Evolutionary conservation across 352 stramenopile species (phyloP).

Genomic region (Pythium sp.): DNA sequence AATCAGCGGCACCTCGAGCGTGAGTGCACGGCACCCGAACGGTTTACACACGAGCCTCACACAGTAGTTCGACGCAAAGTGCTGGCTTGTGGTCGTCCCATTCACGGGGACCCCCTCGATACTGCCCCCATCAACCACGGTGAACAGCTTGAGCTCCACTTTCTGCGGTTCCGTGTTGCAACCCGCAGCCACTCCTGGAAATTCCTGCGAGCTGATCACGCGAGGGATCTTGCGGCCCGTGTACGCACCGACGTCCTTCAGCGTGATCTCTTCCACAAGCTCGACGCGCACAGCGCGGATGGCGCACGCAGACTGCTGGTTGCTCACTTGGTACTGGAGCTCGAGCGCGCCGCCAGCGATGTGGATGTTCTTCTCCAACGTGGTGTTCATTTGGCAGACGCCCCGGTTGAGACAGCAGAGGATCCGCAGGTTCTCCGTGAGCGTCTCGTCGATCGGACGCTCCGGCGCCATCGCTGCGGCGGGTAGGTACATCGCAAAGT

Average conservation of each 20-base stretch:
- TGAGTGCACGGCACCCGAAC: conserved; percentile 5
- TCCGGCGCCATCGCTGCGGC: neutral
- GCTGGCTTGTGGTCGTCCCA: conserved; percentile 10
- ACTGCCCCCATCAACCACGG: neutral
- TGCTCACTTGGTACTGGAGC: conserved; percentile 14
- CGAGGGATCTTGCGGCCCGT: conserved; percentile 4
- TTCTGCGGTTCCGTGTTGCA: conserved; percentile 4
- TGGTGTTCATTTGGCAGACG: conserved; percentile 6
- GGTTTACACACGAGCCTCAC: conserved; percentile 14
- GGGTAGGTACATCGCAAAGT: conserved; percentile 11
- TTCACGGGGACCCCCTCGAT: neutral
- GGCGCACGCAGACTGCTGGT: conserved; percentile 4
- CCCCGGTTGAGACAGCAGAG: conserved; percentile 15
- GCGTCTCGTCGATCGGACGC: conserved; percentile 8
- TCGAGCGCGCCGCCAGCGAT: conserved; percentile 10
- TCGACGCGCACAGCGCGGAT: conserved; percentile 12
- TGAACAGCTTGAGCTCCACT: conserved; percentile 4
- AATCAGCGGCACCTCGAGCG: conserved; percentile 14
- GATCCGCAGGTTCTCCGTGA: conserved; percentile 12
- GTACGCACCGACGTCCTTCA: conserved; percentile 11
- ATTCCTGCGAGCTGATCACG: conserved; percentile 8
- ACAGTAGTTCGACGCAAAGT: conserved; percentile 10
- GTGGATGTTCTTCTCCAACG: conserved; percentile 6
- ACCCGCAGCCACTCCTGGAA: conserved; percentile 11
- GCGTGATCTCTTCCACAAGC: conserved; percentile 14